Percentiles rank a stretch among this genome's conserved stretches.
Conservation (phyloP, 2,329 filamentous ascomycete species). For the Colletotrichum horii region DNA sequence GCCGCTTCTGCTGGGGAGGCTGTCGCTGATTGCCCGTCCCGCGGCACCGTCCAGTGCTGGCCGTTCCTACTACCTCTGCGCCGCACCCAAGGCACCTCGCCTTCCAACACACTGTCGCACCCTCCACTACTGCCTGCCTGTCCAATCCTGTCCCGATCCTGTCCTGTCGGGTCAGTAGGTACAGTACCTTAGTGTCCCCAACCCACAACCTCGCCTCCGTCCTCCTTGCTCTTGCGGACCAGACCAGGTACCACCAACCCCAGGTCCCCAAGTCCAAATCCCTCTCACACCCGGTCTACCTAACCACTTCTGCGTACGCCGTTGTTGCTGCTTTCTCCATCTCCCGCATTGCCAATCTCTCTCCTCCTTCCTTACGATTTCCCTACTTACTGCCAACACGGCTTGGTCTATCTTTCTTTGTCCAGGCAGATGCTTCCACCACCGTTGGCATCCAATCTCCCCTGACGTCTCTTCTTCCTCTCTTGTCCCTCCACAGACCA, state of each 20-base stretch:
- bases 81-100: not conserved
- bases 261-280: conserved; percentile 23
- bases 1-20: not conserved
- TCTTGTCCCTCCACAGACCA: conserved; percentile 15
- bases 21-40: not conserved
- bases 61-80: not conserved
- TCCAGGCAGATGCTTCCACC: conserved; percentile 19
- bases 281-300: not conserved
- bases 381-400: conserved; percentile 8
- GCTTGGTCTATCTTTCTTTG: not conserved
- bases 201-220: conserved; percentile 19
- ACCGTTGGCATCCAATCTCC: conserved; percentile 1
- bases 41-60: not conserved
- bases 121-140: not conserved
- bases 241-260: conserved; percentile 28
- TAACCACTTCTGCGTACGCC: not conserved
- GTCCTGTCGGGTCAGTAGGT: not conserved
- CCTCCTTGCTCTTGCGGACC: conserved; percentile 1
- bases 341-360: not conserved
- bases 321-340: conserved; percentile 11
- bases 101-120: not conserved
- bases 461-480: conserved; percentile 7
- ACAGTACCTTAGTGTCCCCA: not conserved
- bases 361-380: not conserved
- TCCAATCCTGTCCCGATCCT: conserved; percentile 9